Base-by-base conservation (phyloP, 371 early-diverging fungal genomes). In the Syncephalastrum contaminatum region DNA sequence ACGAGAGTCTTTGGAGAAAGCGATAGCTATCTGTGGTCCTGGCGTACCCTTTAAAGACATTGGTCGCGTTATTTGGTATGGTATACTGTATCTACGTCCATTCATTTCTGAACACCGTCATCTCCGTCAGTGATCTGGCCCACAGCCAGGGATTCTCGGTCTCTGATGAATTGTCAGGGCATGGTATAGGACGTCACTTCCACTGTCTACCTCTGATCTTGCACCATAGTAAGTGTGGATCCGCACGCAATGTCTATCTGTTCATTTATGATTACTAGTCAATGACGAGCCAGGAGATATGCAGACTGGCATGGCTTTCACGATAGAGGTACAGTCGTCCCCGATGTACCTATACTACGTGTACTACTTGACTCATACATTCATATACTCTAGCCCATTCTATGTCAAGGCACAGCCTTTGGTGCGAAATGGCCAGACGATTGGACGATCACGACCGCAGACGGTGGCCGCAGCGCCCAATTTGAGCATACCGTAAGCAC, bases 391-490 rank as follows among this genome's bases (percentile, higher is more conserved):
- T 60, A 66, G 69, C 96, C 96, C 0, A 88, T 93, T 57, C 67
- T 95, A 53, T 89, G 88, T 59, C 91, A 94, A 68, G 96, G 96
- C 20, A 66, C 69, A 16, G 70, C 86, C 4, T 65, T 70, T 2
- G 86, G 86, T 39, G 63, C 88, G 4, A 80, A 80, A 66, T 94
- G 92, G 92, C 93, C 92, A 4, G 95, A 95, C 62, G 77, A 83
- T 54, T 95, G 96, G 96, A 95, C 96, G 1, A 86, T 87, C 14
- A 72, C 82, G 1, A 92, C 95, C 0, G 62, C 67, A 2, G 93
- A 93, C 63, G 93, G 94, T 16, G 90, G 90, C 13, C 76, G 93
- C 54, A 89, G 93, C 54, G 92, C 94, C 1, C 96, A 97, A 73
- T 96, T 90, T 70, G 95, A 93, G 66, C 91, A 93, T 60, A 85